Percentiles rank a stretch among this genome's conserved stretches.
These are phyloP conservation scores for Exutisphaerella laricina DNA, from an alignment of 2,329 filamentous ascomycete genomes.

Conservation along the genomic window DNA sequence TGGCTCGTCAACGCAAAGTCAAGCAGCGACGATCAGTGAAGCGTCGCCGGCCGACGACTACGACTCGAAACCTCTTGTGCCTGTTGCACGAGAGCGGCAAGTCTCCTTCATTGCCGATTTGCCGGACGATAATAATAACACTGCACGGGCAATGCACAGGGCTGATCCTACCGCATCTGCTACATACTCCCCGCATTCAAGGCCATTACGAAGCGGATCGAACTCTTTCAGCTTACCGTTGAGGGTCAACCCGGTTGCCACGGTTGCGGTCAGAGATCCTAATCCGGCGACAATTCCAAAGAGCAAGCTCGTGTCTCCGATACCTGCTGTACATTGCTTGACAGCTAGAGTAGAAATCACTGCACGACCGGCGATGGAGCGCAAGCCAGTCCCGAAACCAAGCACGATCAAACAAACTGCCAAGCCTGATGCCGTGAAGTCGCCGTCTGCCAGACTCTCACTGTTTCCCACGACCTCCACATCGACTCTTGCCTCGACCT, in stretches of 20 bases:
- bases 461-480: constrained; percentile 17
- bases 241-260: constrained; percentile 33
- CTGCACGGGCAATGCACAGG: constrained; percentile 1
- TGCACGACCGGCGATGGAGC: constrained; percentile 1
- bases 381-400: background rate
- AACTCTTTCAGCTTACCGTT: constrained; percentile 30
- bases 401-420: background rate
- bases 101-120: no score
- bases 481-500: constrained; percentile 1
- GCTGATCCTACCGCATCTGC: background rate
- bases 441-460: constrained; percentile 16
- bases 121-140: background rate
- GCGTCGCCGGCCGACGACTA: no score
- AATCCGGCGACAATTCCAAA: constrained; percentile 12
- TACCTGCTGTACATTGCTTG: constrained; percentile 23
- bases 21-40: no score
- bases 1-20: no score
- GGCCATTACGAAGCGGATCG: constrained; percentile 14
- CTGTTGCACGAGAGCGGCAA: no score
- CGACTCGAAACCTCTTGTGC: no score
- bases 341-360: constrained; percentile 22
- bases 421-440: background rate
- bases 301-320: constrained; percentile 14
- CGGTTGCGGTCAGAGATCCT: constrained; percentile 8
- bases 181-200: constrained; percentile 4